Evolutionary conservation across 495 filamentous ascomycete species (phyloP).

Genomic region (Aspergillus diversus): DNA sequence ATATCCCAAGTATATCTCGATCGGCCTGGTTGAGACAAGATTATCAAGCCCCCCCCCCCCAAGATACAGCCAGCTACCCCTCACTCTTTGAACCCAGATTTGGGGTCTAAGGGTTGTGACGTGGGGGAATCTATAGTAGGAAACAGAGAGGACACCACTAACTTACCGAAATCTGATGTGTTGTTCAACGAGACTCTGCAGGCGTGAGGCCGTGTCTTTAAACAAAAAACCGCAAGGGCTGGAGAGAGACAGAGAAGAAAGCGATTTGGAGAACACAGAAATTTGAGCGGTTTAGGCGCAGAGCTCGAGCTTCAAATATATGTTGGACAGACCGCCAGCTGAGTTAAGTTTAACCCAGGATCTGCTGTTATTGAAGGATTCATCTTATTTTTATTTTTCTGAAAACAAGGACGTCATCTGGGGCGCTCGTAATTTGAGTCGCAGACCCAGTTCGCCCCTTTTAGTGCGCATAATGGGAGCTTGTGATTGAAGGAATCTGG

Average conservation of each 20-base stretch:
- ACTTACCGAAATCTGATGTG: background rate
- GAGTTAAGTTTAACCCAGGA: background rate
- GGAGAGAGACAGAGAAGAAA: background rate
- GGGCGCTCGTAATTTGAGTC: slow-evolving; percentile 8
- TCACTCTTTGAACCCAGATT: too few species aligned
- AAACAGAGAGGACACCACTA: too few species aligned
- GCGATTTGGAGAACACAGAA: background rate
- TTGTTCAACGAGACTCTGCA: background rate
- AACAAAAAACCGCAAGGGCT: background rate
- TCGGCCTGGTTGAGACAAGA: too few species aligned
- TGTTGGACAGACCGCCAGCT: slow-evolving; percentile 1
- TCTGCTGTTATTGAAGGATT: background rate
- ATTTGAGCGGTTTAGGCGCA: slow-evolving; percentile 8
- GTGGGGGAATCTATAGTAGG: too few species aligned
- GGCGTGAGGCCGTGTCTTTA: background rate
- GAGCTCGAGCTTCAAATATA: slow-evolving; percentile 21
- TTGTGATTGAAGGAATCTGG: slow-evolving; percentile 21
- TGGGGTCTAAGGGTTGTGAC: too few species aligned
- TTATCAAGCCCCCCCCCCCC: too few species aligned
- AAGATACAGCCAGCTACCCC: too few species aligned
- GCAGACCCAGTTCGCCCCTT: background rate
- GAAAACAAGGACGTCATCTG: slow-evolving; percentile 3
- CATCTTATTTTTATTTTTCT: background rate
- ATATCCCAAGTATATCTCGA: too few species aligned
- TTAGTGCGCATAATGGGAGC: slow-evolving; percentile 4